phyloP scores from a whole-genome alignment of 1,284 basidiomycete genomes.

The Austroboletus rostrupii region DNA sequence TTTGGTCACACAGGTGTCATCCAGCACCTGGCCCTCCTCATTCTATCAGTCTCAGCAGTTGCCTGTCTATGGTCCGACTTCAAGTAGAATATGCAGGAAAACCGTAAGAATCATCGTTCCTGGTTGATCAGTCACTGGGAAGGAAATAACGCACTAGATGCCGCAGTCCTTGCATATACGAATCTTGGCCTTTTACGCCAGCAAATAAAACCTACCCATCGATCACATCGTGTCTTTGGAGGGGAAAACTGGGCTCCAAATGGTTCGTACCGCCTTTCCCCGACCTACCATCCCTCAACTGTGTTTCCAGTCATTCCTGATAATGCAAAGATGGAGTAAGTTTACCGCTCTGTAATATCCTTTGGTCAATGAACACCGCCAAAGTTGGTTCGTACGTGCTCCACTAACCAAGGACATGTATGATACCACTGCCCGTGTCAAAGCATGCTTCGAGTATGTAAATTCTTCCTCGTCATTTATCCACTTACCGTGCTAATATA shows the following conservation, averaged over 20 bases:
- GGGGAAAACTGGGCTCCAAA: conserved; percentile 62
- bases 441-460: conserved; percentile 69
- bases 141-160: conserved; percentile 73
- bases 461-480: background rate
- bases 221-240: conserved; percentile 63
- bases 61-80: conserved; percentile 49
- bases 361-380: background rate
- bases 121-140: conserved; percentile 57
- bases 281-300: background rate
- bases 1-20: conserved; percentile 45
- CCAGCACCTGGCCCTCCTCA: conserved; percentile 57
- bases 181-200: conserved; percentile 73
- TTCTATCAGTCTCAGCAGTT: conserved; percentile 49
- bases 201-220: conserved; percentile 59
- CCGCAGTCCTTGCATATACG: conserved; percentile 70
- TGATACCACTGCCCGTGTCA: conserved; percentile 53
- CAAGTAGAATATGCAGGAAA: conserved; percentile 56
- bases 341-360: background rate
- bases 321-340: conserved; percentile 60
- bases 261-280: conserved; percentile 34
- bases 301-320: conserved; percentile 67
- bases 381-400: conserved; percentile 65
- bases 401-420: conserved; percentile 59
- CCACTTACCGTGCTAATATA: background rate
- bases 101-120: conserved; percentile 38